phyloP scores from a whole-genome alignment of 176 grass and related monocot genomes.

The Musa itinerans region DNA sequence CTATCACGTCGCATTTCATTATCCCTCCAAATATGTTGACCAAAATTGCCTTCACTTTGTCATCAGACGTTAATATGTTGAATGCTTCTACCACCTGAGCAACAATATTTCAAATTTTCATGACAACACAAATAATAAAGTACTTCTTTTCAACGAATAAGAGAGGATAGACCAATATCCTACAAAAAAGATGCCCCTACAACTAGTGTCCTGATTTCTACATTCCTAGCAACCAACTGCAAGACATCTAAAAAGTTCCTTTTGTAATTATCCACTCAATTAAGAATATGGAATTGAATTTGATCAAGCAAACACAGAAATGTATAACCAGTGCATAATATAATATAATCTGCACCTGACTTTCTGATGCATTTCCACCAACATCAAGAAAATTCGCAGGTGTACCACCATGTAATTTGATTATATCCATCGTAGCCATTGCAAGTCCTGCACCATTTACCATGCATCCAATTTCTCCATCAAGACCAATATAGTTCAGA shows the following conservation, averaged over 20 bases:
- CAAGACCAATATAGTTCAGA: constrained; percentile 96
- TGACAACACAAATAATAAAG: constrained; percentile 8
- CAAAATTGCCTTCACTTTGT: constrained; percentile 98
- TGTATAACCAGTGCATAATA: background rate
- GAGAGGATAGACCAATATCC: background rate
- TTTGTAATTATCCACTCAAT: no score
- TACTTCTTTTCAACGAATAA: background rate
- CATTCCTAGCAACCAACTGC: no score
- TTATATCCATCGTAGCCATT: constrained; percentile 99
- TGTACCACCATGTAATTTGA: constrained; percentile 96
- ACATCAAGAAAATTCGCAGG: constrained; percentile 99
- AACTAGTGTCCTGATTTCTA: no score
- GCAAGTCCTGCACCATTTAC: constrained; percentile 98
- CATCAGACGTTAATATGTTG: constrained; percentile 95
- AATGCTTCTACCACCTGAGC: constrained; percentile 96
- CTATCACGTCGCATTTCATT: constrained; percentile 98
- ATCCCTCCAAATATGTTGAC: constrained; percentile 99
- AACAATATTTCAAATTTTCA: constrained; percentile 18
- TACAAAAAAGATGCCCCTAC: background rate
- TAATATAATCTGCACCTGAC: constrained; percentile 46
- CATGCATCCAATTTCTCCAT: constrained; percentile 99
- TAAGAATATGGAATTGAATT: no score
- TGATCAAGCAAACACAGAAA: no score
- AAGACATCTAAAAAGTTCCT: background rate
- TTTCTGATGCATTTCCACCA: constrained; percentile 93